Base-by-base conservation (phyloP, 139 green algal species). In the Asterochloris erici region DNA sequence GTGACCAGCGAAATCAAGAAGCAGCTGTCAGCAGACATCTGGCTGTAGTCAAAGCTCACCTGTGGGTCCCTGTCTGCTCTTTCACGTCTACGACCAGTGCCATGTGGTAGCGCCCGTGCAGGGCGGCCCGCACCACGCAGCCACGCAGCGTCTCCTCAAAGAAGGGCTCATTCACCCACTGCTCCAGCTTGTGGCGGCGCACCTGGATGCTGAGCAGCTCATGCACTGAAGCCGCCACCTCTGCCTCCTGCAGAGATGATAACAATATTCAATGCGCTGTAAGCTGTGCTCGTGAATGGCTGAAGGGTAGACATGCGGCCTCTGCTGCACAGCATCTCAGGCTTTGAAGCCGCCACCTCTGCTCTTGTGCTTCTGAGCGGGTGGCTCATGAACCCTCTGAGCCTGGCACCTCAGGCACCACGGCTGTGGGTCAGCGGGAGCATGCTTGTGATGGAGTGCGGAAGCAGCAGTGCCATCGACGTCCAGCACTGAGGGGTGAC, bases 91-190 rank as follows among this genome's bases (percentile, higher is more conserved):
- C n/a, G 19, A 92, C 82, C 64, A 88, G 78, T 11, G 80, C 87
- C 47, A 85, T 26, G 63, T 87, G 74, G 68, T 91, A 91, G 29
- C 62, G 29, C 19, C 38, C 64, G 0, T 24, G 19, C 27, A 60
- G 54, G 23, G 81, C 47, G 19, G 86, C 66, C 17, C 77, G 81
- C 66, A 93, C 84, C 74, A 93, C 71, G 83, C 84, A 91, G 61
- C 89, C 88, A 2, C 77, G 74, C 73, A 92, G 61, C 0, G 83
- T 87, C 2, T 63, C 63, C 29, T 88, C 86, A 26, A 93, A 90
- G 77, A 90, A 90, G 64, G 90, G 90, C 81, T 94, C 83, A 24
- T 85, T 84, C 27, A 89, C 47, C 90, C 90, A 94, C 29, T 85
- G 70, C 79, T 90, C 90, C 69, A 94, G 85, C 74, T 84, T 85